Percentiles rank a stretch among this genome's conserved stretches.
phyloP scores from a whole-genome alignment of 2,329 filamentous ascomycete genomes.

The Periglandula ipomoeae region DNA sequence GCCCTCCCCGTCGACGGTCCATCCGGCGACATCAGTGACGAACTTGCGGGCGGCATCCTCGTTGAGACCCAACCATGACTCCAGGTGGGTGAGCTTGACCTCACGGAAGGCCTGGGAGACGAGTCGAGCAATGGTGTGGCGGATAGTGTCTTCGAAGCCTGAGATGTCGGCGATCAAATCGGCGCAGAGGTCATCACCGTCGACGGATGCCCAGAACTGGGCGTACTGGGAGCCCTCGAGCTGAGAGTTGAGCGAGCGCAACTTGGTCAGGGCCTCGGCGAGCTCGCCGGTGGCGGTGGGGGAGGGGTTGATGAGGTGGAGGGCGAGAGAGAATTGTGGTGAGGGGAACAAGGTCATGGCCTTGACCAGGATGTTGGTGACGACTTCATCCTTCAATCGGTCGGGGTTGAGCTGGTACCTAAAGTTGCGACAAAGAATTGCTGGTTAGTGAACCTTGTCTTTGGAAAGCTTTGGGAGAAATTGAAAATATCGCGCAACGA shows the following conservation, averaged over 20 bases:
- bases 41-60: slow-evolving; percentile 65
- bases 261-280: slow-evolving; percentile 83
- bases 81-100: slow-evolving; percentile 57
- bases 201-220: slow-evolving; percentile 85
- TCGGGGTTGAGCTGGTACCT: slow-evolving; percentile 99
- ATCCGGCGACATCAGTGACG: slow-evolving; percentile 75
- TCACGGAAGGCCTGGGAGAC: slow-evolving; percentile 74
- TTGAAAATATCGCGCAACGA: not conserved
- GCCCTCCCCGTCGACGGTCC: slow-evolving; percentile 62
- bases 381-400: slow-evolving; percentile 90
- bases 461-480: not conserved
- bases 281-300: slow-evolving; percentile 59
- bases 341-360: slow-evolving; percentile 94
- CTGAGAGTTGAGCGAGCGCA: slow-evolving; percentile 73
- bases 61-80: slow-evolving; percentile 67
- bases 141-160: slow-evolving; percentile 91
- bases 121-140: slow-evolving; percentile 79
- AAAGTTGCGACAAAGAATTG: slow-evolving; percentile 1
- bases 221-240: slow-evolving; percentile 87
- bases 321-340: slow-evolving; percentile 85
- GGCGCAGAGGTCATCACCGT: slow-evolving; percentile 90
- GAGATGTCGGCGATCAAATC: slow-evolving; percentile 90
- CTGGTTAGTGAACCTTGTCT: slow-evolving; percentile 2
- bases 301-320: slow-evolving; percentile 86
- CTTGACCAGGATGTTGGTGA: slow-evolving; percentile 99